Evolutionary conservation across 805 yeast species (phyloP), one percentile per base, ranked within the genome.

Genomic region (Wickerhamiella vanderwaltii): DNA sequence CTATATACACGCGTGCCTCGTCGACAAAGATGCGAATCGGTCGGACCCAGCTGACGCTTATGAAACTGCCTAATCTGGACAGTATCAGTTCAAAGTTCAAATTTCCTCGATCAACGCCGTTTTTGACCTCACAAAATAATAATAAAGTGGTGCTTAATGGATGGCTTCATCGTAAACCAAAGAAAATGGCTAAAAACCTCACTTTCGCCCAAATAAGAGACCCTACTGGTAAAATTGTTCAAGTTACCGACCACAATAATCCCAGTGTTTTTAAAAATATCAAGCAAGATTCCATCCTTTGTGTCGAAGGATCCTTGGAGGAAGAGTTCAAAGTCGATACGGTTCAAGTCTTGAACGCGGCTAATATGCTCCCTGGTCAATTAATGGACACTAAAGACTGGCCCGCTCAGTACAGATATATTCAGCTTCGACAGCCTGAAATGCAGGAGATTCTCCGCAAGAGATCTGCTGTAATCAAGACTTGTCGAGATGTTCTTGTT

Each of bases 171-270:
- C 66, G 71, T 17, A 77, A 78, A 48, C 91, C 95, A 0, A 69
- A 79, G 41, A 73, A 75, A 41, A 63, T 82, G 41, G 77, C 88
- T 3, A 75, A 74, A 40, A 61, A 61, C 9, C 63, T 83, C 37
- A 68, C 73, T 1, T 88, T 91, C 64, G 91, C 80, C 2, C 73
- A 71, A 20, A 60, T 88, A 11, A 67, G 97, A 47, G 97, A 87
- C 55, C 54, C 65, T 24, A 64, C 73, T 31, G 95, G 95, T 0
- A 72, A 77, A 35, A 48, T 60, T 6, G 66, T 77, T 6, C 95
- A 87, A 53, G 48, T 83, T 43, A 61, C 71, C 5, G 57, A 68
- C 35, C 53, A 60, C 9, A 54, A 54, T 20, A 69, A 65, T 40
- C 58, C 56, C 0, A 48, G 67, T 6, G 59, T 68, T 5, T 48